Conservation (phyloP, 257 asterid genomes). For the Linaria vulgaris region DNA sequence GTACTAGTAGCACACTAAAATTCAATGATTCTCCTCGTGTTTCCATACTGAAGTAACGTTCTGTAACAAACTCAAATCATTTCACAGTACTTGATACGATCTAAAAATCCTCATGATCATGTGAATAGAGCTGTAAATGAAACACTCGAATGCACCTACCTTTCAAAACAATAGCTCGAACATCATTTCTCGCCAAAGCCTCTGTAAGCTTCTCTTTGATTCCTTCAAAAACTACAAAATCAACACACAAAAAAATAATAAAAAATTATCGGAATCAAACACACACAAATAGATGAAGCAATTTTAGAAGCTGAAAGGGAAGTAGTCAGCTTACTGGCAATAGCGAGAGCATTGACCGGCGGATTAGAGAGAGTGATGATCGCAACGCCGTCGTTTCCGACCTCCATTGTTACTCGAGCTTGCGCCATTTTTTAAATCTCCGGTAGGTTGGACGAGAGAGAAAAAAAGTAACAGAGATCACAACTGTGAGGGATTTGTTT, state of each 20-base stretch:
- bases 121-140: too few species aligned
- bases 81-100: not conserved
- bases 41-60: too few species aligned
- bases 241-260: not conserved
- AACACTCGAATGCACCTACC: conserved; percentile 43
- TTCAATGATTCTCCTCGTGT: conserved; percentile 9
- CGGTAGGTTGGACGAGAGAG: too few species aligned
- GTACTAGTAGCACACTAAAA: not conserved
- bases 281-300: not conserved
- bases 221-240: conserved; percentile 58
- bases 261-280: too few species aligned
- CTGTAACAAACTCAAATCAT: too few species aligned
- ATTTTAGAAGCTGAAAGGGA: not conserved
- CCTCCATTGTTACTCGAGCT: conserved; percentile 71
- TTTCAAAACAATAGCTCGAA: conserved; percentile 73
- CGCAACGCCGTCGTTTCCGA: conserved; percentile 89
- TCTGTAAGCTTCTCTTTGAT: conserved; percentile 59
- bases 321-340: conserved; percentile 63
- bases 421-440: conserved; percentile 33
- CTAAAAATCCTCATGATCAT: not conserved
- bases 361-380: conserved; percentile 71
- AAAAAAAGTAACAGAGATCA: too few species aligned
- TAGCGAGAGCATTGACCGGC: conserved; percentile 86
- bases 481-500: too few species aligned
- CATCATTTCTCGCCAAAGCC: conserved; percentile 75